Evolutionary conservation across 257 asterid genomes (phyloP).

Genomic region (Asclepias syriaca): DNA sequence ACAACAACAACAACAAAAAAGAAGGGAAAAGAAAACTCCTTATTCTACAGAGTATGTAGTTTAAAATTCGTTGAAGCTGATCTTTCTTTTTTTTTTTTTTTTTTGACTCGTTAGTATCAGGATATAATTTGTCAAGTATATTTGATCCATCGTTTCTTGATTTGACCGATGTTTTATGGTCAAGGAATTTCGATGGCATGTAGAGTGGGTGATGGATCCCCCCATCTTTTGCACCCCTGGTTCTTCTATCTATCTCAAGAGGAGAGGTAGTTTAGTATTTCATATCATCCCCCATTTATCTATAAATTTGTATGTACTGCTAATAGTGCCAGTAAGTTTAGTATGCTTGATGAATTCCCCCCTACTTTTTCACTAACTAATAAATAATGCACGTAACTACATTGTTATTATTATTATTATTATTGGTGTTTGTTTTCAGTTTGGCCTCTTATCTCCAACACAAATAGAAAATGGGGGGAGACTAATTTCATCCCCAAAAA

Average conservation of each 20-base stretch:
- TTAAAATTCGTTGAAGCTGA: constrained; percentile 36
- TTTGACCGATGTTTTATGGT: constrained; percentile 46
- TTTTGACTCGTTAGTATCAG: constrained; percentile 16
- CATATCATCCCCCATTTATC: constrained; percentile 18
- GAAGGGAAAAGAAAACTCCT: constrained; percentile 25
- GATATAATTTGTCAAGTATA: constrained; percentile 24
- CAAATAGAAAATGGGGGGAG: too few relatives aligned
- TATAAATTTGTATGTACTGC: constrained; percentile 29
- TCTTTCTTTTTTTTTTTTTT: constrained; percentile 24
- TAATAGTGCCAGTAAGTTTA: not conserved
- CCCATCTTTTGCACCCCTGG: constrained; percentile 25
- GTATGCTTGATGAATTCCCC: constrained; percentile 27
- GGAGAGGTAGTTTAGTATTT: constrained; percentile 14
- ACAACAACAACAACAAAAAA: too few relatives aligned
- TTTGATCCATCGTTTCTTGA: constrained; percentile 29
- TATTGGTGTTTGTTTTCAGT: not conserved
- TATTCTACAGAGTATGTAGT: constrained; percentile 40
- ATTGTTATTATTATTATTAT: not conserved
- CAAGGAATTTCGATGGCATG: constrained; percentile 39
- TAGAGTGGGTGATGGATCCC: constrained; percentile 27
- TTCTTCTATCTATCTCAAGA: constrained; percentile 23
- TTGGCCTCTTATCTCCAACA: not conserved
- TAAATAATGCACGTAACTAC: not conserved
- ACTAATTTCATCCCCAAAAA: too few relatives aligned
- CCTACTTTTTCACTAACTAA: not conserved